Evolutionary conservation across 495 filamentous ascomycete species (phyloP).

Genomic region (Trypethelium eluteriae): DNA sequence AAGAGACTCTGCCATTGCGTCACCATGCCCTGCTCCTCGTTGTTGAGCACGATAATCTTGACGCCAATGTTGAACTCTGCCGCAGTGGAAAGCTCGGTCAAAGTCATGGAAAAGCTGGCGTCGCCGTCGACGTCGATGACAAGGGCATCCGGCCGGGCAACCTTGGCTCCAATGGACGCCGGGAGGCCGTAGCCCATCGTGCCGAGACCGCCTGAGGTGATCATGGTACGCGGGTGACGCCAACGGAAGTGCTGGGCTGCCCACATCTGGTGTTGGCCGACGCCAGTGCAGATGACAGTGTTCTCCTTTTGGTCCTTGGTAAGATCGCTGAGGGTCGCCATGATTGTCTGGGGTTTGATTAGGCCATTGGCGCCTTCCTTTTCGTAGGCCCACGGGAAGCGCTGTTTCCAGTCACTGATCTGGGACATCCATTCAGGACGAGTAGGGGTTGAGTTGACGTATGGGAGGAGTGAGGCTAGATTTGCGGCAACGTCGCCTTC

Average conservation of each 20-base stretch:
- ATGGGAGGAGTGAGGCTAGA: conserved; percentile 63
- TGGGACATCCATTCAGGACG: conserved; percentile 81
- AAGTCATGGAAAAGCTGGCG: conserved; percentile 94
- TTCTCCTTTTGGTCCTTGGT: conserved; percentile 65
- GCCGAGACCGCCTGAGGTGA: conserved; percentile 84
- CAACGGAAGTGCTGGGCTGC: conserved; percentile 89
- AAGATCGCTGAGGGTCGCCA: conserved; percentile 70
- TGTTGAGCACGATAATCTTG: conserved; percentile 88
- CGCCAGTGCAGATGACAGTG: conserved; percentile 82
- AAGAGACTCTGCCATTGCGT: conserved; percentile 94
- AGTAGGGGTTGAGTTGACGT: conserved; percentile 43
- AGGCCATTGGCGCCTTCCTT: conserved; percentile 57
- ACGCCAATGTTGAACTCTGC: conserved; percentile 87
- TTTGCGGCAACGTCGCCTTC: conserved; percentile 67
- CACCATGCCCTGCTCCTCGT: conserved; percentile 96
- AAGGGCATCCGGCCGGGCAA: conserved; percentile 73
- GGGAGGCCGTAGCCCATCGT: conserved; percentile 96
- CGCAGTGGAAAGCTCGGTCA: conserved; percentile 84
- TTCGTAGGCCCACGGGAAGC: conserved; percentile 75
- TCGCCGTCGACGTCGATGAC: conserved; percentile 95
- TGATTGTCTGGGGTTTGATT: conserved; percentile 84
- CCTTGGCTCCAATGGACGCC: conserved; percentile 87
- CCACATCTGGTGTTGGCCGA: conserved; percentile 98
- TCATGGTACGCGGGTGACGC: conserved; percentile 76
- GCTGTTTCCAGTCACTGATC: conserved; percentile 81